Percentiles rank a stretch among this genome's conserved stretches.
phyloP scores from a whole-genome alignment of 768 basidiomycete genomes.

The Termitomyces eurrhizus region DNA sequence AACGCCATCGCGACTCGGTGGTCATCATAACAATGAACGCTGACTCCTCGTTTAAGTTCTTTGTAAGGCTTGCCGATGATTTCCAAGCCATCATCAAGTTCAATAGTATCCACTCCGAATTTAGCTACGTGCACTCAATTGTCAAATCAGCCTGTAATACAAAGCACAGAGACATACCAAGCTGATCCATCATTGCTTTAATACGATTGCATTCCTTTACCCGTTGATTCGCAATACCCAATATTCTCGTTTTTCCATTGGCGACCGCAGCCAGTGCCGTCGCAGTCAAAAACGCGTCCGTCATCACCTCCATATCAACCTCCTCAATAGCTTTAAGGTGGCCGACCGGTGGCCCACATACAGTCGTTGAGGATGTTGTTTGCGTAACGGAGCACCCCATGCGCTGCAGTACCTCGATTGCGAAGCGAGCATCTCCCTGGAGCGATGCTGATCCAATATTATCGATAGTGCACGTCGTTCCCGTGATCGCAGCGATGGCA shows the following conservation, averaged over 20 bases:
- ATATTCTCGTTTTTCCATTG: constrained; percentile 69
- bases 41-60: constrained; percentile 64
- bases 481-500: constrained; percentile 95
- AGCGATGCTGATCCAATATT: constrained; percentile 90
- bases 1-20: constrained; percentile 99
- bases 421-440: constrained; percentile 97
- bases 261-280: constrained; percentile 87
- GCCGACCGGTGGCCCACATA: constrained; percentile 82
- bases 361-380: constrained; percentile 85
- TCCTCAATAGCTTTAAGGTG: constrained; percentile 78
- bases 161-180: constrained; percentile 52
- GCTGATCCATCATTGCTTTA: constrained; percentile 92
- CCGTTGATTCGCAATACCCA: constrained; percentile 95
- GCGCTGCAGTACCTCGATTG: constrained; percentile 84
- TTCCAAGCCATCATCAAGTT: constrained; percentile 91
- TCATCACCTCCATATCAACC: constrained; percentile 99
- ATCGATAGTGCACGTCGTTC: constrained; percentile 89
- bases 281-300: constrained; percentile 97
- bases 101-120: constrained; percentile 89
- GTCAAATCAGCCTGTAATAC: constrained; percentile 4
- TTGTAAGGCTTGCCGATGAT: constrained; percentile 72
- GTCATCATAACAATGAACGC: constrained; percentile 95
- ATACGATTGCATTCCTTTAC: constrained; percentile 99
- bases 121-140: constrained; percentile 53
- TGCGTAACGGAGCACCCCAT: constrained; percentile 95